Evolutionary conservation across 2,329 filamentous ascomycete genomes (phyloP).

Genomic region (Claviceps sp.): DNA sequence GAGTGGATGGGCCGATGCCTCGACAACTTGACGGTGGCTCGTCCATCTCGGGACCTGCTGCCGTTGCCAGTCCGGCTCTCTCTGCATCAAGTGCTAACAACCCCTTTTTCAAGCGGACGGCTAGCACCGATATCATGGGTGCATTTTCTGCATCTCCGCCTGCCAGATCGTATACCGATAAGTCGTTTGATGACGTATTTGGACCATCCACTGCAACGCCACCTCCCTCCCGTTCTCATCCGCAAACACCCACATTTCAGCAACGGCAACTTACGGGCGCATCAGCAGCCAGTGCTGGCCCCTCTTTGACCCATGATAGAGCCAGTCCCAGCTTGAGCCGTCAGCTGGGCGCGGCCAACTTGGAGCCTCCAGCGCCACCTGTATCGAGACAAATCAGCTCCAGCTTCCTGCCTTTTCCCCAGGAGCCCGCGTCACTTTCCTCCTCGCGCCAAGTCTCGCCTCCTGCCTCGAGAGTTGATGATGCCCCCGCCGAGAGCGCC

Average conservation of each 20-base stretch:
- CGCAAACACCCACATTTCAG: slow-evolving; percentile 27
- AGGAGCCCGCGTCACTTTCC: slow-evolving; percentile 52
- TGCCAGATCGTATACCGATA: slow-evolving; percentile 40
- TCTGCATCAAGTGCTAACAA: slow-evolving; percentile 70
- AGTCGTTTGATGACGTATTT: slow-evolving; percentile 77
- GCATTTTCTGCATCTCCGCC: slow-evolving; percentile 34
- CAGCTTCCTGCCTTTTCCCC: slow-evolving; percentile 57
- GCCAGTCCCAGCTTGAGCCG: slow-evolving; percentile 51
- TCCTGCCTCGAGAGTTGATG: slow-evolving; percentile 45
- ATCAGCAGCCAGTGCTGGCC: slow-evolving; percentile 38
- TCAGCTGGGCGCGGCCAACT: slow-evolving; percentile 44
- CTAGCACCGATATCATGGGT: slow-evolving; percentile 46
- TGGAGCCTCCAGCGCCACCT: slow-evolving; percentile 48
- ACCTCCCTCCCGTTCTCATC: slow-evolving; percentile 16
- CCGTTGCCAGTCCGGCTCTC: slow-evolving; percentile 55
- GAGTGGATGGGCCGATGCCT: slow-evolving; percentile 42
- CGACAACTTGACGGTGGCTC: slow-evolving; percentile 37
- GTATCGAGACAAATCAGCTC: slow-evolving; percentile 69
- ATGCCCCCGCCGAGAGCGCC: slow-evolving; percentile 21
- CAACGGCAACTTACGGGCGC: slow-evolving; percentile 44
- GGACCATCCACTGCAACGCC: slow-evolving; percentile 45
- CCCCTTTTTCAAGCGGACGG: slow-evolving; percentile 75
- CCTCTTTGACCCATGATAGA: slow-evolving; percentile 33
- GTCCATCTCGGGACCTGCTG: slow-evolving; percentile 29
- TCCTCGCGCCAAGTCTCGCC: slow-evolving; percentile 70